Conservation (phyloP, 306 rosid genomes). For the Fagus crenata region DNA sequence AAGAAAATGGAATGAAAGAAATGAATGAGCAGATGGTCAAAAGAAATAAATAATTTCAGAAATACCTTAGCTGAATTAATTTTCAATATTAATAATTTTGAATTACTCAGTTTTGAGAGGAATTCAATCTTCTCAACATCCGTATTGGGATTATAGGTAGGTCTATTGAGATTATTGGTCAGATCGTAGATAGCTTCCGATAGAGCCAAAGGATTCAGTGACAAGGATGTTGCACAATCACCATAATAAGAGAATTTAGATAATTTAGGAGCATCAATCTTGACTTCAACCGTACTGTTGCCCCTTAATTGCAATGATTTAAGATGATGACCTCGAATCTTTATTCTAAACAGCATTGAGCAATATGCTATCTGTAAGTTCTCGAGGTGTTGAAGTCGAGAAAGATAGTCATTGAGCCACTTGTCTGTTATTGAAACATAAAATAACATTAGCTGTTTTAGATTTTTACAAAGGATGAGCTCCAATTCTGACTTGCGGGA, state of each 20-base stretch:
- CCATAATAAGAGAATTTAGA: not conserved
- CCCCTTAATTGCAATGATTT: slow-evolving; percentile 23
- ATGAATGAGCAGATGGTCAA: not conserved
- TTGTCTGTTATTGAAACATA: not conserved
- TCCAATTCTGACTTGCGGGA: too few species aligned
- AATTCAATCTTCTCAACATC: slow-evolving; percentile 14
- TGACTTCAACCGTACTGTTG: slow-evolving; percentile 10
- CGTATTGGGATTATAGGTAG: not conserved
- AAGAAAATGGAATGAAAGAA: not conserved
- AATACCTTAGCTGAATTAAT: slow-evolving; percentile 1
- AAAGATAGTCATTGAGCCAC: slow-evolving; percentile 31
- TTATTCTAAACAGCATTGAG: slow-evolving; percentile 27
- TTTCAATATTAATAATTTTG: not conserved
- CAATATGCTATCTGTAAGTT: slow-evolving; percentile 16
- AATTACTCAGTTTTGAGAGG: slow-evolving; percentile 5
- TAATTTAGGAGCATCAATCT: slow-evolving; percentile 35
- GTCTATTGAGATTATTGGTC: too few species aligned
- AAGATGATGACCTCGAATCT: slow-evolving; percentile 29
- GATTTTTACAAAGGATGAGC: slow-evolving; percentile 17
- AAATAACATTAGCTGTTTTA: slow-evolving; percentile 1
- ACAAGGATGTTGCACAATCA: not conserved
- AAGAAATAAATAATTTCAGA: not conserved
- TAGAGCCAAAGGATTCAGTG: slow-evolving; percentile 11
- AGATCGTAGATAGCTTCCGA: not conserved
- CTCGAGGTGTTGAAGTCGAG: slow-evolving; percentile 32